Evolutionary conservation across 1,284 basidiomycete genomes (phyloP), one percentile per base, ranked within the genome.

Genomic region (Irpex sp.): DNA sequence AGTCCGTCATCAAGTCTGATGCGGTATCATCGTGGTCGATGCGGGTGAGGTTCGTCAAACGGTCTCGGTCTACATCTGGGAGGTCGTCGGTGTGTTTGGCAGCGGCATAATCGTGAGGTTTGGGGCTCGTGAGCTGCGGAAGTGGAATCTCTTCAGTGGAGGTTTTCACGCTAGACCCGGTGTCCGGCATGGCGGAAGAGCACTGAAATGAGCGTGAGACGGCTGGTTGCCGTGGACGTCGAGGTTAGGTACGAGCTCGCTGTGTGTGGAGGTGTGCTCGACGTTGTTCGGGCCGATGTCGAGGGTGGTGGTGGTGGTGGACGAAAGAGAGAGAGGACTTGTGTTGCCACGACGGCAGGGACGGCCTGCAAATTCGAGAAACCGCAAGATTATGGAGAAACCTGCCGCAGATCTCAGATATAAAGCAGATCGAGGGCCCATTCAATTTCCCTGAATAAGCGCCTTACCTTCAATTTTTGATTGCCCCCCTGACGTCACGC

Each of bases 1-100:
- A 80, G 65, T 87, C 85, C 4, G 84, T 81, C 15, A 56, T 17
- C 15, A 37, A 15, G 60, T 71, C 66, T 8, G 66, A 67, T 62
- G 54, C 54, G 31, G 11, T 56, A 34, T 84, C 81, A 13, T 76
- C 75, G 34, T 65, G 66, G 44, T 73, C 64, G 31, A 26, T 31
- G 9, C 21, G 34, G 34, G 61, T 62, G 9, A 64, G 63, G 40
- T 73, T 68, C 34, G 68, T 62, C 61, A 71, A 61, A 17, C 65
- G 58, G 47, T 71, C 69, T 48, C 69, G 67, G 66, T 71, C 62
- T 57, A 68, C 62, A 26, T 67, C 59, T 40, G 67, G 60, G 17
- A 54, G 58, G 44, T 63, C 52, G 11, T 58, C 34, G 31, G 48
- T 36, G 59, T 65, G 37, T 34, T 36, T 62, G 15, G 19, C 48